Evolutionary conservation across 768 basidiomycete species (phyloP), one percentile per base, ranked within the genome.

Genomic region (Neoboletus magnificus): DNA sequence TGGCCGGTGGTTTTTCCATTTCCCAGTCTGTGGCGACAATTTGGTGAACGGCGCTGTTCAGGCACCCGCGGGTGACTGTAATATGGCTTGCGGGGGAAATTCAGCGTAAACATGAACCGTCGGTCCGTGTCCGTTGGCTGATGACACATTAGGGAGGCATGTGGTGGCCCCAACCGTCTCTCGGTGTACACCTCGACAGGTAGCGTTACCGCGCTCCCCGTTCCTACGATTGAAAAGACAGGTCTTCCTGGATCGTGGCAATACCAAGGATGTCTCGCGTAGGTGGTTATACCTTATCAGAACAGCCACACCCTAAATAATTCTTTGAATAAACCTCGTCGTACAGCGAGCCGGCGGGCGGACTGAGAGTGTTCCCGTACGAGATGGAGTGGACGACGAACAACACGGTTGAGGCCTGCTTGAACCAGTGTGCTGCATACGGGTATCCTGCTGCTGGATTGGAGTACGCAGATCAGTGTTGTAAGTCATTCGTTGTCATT

Each of bases 31-130:
- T 59, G 89, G 88, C 3, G 77, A 90, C 63, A 70, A 74, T 11
- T 72, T 92, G 48, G 74, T 84, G 12, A 76, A 81, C 30, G 86
- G 85, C 12, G 89, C 87, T 2, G 80, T 77, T 1, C 46, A 62
- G 18, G 79, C 78, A 0, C 56, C 74, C 2, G 77, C 79, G 1
- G 68, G 74, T 3, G 77, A 77, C 35, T 95, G 93, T 64, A 82
- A 79, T 66, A 89, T 87, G 86, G 77, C 76, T 1, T 95, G 93
- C 58, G 78, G 78, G 18, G 93, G 90, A 20, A 85, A 84, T 54
- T 36, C 81, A 11, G 76, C 80, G 88, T 87, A 59, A 62, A 85
- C n/a, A 13, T 11, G n/a, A 16, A 11, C 39, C 10, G n/a, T 12
- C 4, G 11, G 18, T 20, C 3, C 11, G 11, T 40, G 9, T n/a